Evolutionary conservation across 2,329 filamentous ascomycete genomes (phyloP).

Genomic region (Botrytis cinerea): DNA sequence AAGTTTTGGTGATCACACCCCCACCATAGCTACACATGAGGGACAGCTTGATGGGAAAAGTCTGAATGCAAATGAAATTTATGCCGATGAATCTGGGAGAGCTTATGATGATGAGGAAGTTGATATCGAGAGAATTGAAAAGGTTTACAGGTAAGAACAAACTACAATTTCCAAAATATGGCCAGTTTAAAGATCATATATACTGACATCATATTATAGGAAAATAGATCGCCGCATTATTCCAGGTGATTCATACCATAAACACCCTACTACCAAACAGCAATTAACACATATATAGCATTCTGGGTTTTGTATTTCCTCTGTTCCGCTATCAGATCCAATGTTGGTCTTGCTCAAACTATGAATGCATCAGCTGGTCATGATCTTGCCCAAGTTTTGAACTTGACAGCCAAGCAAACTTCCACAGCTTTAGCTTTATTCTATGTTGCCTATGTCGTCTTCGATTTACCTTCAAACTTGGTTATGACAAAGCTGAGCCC

Average conservation of each 20-base stretch:
- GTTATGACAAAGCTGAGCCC: conserved; percentile 85
- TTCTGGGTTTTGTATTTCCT: conserved; percentile 93
- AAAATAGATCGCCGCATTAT: conserved; percentile 61
- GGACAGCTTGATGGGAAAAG: conserved; percentile 20
- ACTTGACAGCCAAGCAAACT: conserved; percentile 72
- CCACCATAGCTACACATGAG: conserved; percentile 14
- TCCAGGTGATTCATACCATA: conserved; percentile 43
- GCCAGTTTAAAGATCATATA: neutral
- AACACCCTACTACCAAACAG: neutral
- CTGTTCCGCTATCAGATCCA: conserved; percentile 87
- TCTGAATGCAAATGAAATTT: conserved; percentile 11
- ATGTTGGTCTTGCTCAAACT: conserved; percentile 90
- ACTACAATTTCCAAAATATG: conserved; percentile 12
- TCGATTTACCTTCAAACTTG: conserved; percentile 85
- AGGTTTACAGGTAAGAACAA: conserved; percentile 42
- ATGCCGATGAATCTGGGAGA: conserved; percentile 24
- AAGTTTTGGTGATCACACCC: conserved; percentile 24
- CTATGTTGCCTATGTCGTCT: conserved; percentile 89
- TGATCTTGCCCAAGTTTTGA: conserved; percentile 71
- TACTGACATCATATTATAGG: conserved; percentile 27
- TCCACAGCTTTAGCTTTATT: conserved; percentile 85
- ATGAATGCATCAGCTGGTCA: conserved; percentile 77
- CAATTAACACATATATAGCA: conserved; percentile 48
- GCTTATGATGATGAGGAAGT: conserved; percentile 31
- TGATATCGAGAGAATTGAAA: conserved; percentile 41